Conservation (phyloP, 2,329 filamentous ascomycete genomes). For the Arthrinium phaeospermum region DNA sequence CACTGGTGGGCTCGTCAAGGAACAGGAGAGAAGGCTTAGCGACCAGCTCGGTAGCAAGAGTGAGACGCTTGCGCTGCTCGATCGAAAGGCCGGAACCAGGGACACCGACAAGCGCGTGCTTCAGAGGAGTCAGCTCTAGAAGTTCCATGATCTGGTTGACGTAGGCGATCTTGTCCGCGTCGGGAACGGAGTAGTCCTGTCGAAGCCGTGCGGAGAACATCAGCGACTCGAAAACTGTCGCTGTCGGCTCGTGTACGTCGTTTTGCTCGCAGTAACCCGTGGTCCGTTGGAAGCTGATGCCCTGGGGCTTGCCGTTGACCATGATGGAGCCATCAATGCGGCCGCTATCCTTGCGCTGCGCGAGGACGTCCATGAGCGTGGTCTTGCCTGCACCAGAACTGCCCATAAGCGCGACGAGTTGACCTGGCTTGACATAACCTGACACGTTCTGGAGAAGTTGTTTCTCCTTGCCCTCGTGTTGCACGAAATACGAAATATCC, state of each 20-base stretch:
- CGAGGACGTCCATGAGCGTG: conserved; percentile 66
- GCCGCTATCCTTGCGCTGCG: conserved; percentile 64
- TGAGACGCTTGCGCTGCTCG: conserved; percentile 66
- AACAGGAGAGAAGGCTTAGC: conserved; percentile 72
- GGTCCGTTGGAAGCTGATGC: conserved; percentile 68
- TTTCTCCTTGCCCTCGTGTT: conserved; percentile 60
- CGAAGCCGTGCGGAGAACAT: conserved; percentile 70
- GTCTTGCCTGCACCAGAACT: conserved; percentile 71
- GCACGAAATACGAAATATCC: conserved; percentile 23
- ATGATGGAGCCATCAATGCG: conserved; percentile 64
- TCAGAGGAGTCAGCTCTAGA: conserved; percentile 66
- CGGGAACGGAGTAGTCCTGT: conserved; percentile 59
- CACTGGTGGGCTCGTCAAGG: conserved; percentile 75
- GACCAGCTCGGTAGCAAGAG: conserved; percentile 73
- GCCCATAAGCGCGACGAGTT: conserved; percentile 70
- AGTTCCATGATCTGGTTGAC: conserved; percentile 71
- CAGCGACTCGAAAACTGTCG: conserved; percentile 70
- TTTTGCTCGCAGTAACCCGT: conserved; percentile 77
- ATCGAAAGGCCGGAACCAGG: conserved; percentile 52
- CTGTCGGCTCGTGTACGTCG: conserved; percentile 71
- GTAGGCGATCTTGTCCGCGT: conserved; percentile 68
- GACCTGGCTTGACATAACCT: conserved; percentile 68
- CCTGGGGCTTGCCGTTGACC: conserved; percentile 68
- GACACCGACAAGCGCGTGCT: conserved; percentile 65
- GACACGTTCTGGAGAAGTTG: conserved; percentile 62